Evolutionary conservation across 2,329 filamentous ascomycete genomes (phyloP).

Genomic region (Colletotrichum viniferum): DNA sequence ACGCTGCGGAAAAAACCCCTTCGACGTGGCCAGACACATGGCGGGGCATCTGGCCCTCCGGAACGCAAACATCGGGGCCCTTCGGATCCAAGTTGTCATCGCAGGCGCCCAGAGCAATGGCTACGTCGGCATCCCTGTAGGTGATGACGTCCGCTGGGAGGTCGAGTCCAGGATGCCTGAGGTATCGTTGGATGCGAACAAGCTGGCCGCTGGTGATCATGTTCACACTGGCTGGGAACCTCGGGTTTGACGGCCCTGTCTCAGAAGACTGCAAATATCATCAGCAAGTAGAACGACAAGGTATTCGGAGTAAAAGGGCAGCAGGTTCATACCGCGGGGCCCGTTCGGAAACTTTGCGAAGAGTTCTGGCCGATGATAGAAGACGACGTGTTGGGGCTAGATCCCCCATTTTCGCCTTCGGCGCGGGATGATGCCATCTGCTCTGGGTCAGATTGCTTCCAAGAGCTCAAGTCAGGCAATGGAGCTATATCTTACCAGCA

Average conservation of each 20-base stretch:
- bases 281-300: neutral
- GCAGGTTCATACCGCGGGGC: neutral
- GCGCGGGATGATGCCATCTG: neutral
- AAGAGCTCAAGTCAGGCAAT: neutral
- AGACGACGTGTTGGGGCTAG: neutral
- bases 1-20: neutral
- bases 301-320: accelerated
- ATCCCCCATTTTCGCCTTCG: neutral
- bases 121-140: neutral
- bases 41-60: neutral
- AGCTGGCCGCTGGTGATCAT: neutral
- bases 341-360: neutral
- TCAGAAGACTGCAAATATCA: neutral
- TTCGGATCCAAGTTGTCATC: neutral
- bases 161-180: neutral
- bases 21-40: neutral
- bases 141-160: neutral
- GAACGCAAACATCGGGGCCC: neutral
- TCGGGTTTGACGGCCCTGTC: neutral
- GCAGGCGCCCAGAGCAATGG: neutral
- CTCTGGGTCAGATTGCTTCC: neutral
- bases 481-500: neutral
- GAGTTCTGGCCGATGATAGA: neutral
- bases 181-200: neutral
- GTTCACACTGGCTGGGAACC: neutral